Percentiles rank a stretch among this genome's conserved stretches.
These are phyloP conservation scores for Aegilops sharonensis DNA, from an alignment of 176 grass and related monocot species.

Conservation along the genomic window DNA sequence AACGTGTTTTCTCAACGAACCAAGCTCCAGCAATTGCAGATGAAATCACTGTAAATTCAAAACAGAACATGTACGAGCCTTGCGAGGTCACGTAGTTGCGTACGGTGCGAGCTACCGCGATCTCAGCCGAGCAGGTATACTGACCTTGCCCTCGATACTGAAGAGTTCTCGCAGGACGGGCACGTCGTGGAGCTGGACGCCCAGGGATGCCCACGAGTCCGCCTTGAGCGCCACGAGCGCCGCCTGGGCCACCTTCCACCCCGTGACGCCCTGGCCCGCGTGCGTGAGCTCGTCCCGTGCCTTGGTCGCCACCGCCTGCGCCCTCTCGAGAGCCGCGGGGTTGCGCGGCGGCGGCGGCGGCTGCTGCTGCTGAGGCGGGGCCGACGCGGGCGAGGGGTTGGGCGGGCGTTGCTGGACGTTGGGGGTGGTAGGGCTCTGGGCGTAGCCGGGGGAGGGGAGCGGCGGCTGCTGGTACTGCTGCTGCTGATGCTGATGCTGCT, in stretches of 20 bases:
- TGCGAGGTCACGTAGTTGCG: neutral
- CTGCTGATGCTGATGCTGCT: conserved; percentile 10
- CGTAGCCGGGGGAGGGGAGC: conserved; percentile 11
- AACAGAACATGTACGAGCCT: neutral
- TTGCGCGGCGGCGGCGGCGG: neutral
- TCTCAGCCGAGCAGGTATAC: conserved; percentile 20
- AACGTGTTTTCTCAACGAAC: neutral
- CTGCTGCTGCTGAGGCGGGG: neutral
- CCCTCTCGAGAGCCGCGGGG: conserved; percentile 43
- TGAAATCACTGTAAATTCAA: neutral
- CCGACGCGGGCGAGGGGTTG: neutral
- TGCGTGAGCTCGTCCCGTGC: conserved; percentile 47
- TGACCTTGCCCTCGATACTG: conserved; percentile 70
- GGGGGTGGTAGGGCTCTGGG: conserved; percentile 33
- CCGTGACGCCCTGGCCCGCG: conserved; percentile 64
- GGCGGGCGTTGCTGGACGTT: neutral
- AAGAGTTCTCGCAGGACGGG: conserved; percentile 61
- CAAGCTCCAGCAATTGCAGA: neutral
- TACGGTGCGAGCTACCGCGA: neutral
- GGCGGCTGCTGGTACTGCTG: conserved; percentile 6
- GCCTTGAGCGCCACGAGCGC: conserved; percentile 57
- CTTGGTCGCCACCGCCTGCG: conserved; percentile 49
- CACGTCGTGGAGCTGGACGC: conserved; percentile 68
- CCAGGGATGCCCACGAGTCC: conserved; percentile 70
- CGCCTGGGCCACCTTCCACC: conserved; percentile 75